Percentiles rank a stretch among this genome's conserved stretches.
phyloP scores from a whole-genome alignment of 73 alveolate species.

The Paramecium primaurelia region DNA sequence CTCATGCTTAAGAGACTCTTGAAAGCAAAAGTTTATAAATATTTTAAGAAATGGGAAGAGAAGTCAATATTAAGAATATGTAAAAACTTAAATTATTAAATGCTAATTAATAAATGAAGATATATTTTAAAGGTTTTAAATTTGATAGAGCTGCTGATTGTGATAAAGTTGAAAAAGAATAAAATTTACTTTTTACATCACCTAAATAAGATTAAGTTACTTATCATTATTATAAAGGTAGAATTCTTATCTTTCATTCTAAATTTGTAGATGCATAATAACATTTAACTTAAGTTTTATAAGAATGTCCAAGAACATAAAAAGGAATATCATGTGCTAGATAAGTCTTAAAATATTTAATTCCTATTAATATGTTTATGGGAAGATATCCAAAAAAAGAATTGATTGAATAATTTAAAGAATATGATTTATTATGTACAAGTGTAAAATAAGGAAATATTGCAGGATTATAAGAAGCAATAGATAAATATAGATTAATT shows the following conservation, averaged over 20 bases:
- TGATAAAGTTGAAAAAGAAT: conserved; percentile 29
- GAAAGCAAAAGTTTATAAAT: background rate
- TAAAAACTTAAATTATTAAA: background rate
- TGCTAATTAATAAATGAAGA: conserved; percentile 25
- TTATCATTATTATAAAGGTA: conserved; percentile 30
- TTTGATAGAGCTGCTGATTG: conserved; percentile 23
- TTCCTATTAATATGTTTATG: conserved; percentile 27
- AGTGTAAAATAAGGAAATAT: conserved; percentile 10
- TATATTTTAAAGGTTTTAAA: background rate
- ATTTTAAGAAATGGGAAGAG: background rate
- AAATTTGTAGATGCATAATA: background rate
- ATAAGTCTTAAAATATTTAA: conserved; percentile 15
- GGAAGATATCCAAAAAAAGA: conserved; percentile 26
- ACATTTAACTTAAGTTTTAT: background rate
- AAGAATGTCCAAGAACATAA: conserved; percentile 8
- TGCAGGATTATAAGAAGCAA: background rate
- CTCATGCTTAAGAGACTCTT: background rate
- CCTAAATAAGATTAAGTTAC: conserved; percentile 29
- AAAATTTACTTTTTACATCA: background rate
- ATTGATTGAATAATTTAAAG: background rate
- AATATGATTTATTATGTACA: background rate
- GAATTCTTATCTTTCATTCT: conserved; percentile 18
- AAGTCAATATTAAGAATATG: background rate
- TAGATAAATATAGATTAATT: background rate
- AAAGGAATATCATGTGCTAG: background rate